Conservation (phyloP, 2,329 filamentous ascomycete genomes). For the Thielaviopsis populi region DNA sequence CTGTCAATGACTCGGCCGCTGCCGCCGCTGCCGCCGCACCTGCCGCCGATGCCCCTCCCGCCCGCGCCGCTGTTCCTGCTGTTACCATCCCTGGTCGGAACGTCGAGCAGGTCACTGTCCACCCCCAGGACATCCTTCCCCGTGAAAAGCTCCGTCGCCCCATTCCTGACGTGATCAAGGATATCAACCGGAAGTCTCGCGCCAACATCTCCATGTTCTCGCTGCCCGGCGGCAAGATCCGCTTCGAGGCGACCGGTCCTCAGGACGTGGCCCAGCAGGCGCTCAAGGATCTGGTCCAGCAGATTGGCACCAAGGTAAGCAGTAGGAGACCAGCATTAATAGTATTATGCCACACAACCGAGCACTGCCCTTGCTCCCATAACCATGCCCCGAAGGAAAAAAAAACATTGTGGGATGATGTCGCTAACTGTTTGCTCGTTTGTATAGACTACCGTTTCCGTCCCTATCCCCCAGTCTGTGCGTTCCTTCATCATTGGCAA, state of each 20-base stretch:
- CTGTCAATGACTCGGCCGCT: slow-evolving; percentile 1
- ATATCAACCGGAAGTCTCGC: slow-evolving; percentile 84
- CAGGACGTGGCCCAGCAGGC: slow-evolving; percentile 74
- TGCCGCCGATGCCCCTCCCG: slow-evolving; percentile 3
- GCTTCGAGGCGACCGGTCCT: slow-evolving; percentile 75
- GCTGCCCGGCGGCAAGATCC: slow-evolving; percentile 55
- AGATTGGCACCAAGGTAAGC: slow-evolving; percentile 70
- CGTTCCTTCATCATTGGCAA: slow-evolving; percentile 87
- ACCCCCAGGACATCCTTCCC: slow-evolving; percentile 61
- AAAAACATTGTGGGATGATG: too few relatives aligned
- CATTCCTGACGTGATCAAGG: slow-evolving; percentile 68
- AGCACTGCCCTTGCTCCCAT: background rate
- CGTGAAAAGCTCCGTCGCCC: slow-evolving; percentile 70
- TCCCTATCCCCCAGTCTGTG: slow-evolving; percentile 40
- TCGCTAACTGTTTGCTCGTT: slow-evolving; percentile 6
- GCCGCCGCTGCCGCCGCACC: slow-evolving; percentile 9
- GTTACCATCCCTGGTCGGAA: slow-evolving; percentile 70
- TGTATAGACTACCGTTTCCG: slow-evolving; percentile 16
- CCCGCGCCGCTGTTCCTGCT: slow-evolving; percentile 1
- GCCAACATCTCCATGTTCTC: slow-evolving; percentile 67
- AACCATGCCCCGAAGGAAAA: too few relatives aligned
- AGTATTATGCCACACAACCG: background rate
- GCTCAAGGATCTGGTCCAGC: slow-evolving; percentile 73
- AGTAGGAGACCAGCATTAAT: background rate
- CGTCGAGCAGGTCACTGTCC: slow-evolving; percentile 59